These are phyloP conservation scores for Tetrapisispora nanseiensis DNA, from an alignment of 805 yeast species.

Conservation along the genomic window DNA sequence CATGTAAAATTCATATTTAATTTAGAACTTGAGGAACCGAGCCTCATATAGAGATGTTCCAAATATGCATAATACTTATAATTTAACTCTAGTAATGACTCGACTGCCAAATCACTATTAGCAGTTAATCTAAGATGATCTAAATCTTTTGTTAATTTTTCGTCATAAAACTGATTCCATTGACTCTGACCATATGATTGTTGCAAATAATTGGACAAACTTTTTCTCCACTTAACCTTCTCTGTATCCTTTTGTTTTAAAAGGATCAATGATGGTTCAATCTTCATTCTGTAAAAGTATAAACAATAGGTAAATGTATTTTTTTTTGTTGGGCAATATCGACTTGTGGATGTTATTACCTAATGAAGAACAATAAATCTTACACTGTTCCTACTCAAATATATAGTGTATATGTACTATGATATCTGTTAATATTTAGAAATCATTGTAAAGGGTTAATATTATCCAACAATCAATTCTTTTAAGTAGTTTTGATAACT, in stretches of 20 bases:
- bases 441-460: too few relatives aligned
- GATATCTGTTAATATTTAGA: too few relatives aligned
- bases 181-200: slow-evolving; percentile 24
- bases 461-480: too few relatives aligned
- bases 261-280: slow-evolving; percentile 9
- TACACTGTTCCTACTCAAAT: too few relatives aligned
- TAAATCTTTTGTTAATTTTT: slow-evolving; percentile 17
- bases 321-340: neutral
- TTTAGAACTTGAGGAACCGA: slow-evolving; percentile 54
- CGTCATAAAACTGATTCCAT: slow-evolving; percentile 26
- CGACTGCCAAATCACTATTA: slow-evolving; percentile 26
- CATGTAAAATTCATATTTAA: slow-evolving; percentile 61
- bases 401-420: too few relatives aligned
- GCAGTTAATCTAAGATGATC: slow-evolving; percentile 25
- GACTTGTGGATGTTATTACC: too few relatives aligned
- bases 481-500: too few relatives aligned
- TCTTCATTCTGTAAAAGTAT: neutral
- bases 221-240: slow-evolving; percentile 23
- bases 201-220: slow-evolving; percentile 23
- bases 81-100: slow-evolving; percentile 26
- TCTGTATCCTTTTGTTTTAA: slow-evolving; percentile 26
- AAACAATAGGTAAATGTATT: neutral
- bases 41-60: slow-evolving; percentile 66
- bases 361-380: too few relatives aligned
- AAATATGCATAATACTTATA: slow-evolving; percentile 71